Evolutionary conservation across 2,329 filamentous ascomycete species (phyloP), one percentile per base, ranked within the genome.

Genomic region (Diaporthe caulivora): DNA sequence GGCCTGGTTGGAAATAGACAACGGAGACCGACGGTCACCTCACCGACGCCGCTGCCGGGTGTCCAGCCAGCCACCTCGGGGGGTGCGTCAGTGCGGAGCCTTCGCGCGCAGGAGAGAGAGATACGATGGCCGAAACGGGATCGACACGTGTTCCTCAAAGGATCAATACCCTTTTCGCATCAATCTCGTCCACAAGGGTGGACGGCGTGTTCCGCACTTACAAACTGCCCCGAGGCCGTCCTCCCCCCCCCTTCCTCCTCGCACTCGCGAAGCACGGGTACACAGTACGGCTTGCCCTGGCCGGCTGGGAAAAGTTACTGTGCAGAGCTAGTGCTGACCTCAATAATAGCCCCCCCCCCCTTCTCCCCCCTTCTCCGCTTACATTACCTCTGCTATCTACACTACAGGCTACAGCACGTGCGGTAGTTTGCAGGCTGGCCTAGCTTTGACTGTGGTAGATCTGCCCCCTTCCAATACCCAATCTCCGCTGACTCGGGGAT

Each of bases 81-180:
- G 60, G 29, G 42, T 21, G 62, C 44, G 29, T 51, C 62, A 51
- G 44, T 65, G 62, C 62, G 60, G 60, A 65, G 42, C 60, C 37
- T 13, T 37, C 13, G 21, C 21, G 8, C 1, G 54, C 44, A 26
- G 13, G 37, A 40, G 37, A 40, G 37, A 40, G 40, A 65, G 3
- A 65, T 65, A 65, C 62, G 62, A 51, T 51, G 62, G 62, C 62
- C 62, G 62, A 65, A 37, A 65, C 62, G 62, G 62, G n/a, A 65
- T 65, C 62, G 62, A 65, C 62, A 65, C 62, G 62, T 65, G 62
- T 65, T 65, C 62, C 2, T 65, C 62, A 44, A 65, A 65, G 62
- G 62, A 65, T 65, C 44, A 65, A 65, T 65, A 65, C 44, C 62
- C 62, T 65, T 65, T 65, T 26, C 44, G 62, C 62, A 51, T 51